A percentile compares a stretch with the other conserved stretches of the same genome.
Evolutionary conservation across 2,329 filamentous ascomycete species (phyloP).

Genomic region (Fusarium dlaminii): DNA sequence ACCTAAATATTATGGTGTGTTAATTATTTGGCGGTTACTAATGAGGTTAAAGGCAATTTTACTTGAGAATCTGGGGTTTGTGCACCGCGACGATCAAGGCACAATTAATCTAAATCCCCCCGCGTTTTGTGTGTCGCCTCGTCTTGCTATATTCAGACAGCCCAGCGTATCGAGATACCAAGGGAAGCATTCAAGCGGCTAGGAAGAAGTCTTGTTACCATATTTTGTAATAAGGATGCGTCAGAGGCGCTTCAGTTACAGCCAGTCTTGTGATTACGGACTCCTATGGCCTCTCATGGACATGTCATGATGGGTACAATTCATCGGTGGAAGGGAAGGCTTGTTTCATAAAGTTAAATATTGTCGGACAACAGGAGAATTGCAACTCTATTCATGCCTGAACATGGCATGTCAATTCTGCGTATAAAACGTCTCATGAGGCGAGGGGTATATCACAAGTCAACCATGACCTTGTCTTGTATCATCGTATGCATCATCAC

Average conservation of each 20-base stretch:
- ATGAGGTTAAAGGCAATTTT: background rate
- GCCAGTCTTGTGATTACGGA: background rate
- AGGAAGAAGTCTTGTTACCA: background rate
- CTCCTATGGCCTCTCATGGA: background rate
- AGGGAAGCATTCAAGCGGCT: background rate
- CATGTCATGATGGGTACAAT: background rate
- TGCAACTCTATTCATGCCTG: background rate
- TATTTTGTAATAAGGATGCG: background rate
- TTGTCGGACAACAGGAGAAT: constrained; percentile 14
- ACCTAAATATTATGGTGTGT: background rate
- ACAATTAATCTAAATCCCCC: background rate
- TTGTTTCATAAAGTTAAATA: background rate
- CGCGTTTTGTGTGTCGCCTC: background rate
- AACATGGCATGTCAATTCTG: background rate
- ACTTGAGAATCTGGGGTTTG: background rate
- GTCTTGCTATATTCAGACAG: background rate
- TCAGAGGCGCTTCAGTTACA: constrained; percentile 8
- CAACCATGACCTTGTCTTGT: constrained; percentile 5
- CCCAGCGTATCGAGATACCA: background rate
- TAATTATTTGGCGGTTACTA: background rate
- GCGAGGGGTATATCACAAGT: background rate
- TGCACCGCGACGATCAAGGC: background rate
- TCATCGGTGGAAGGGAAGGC: constrained; percentile 14
- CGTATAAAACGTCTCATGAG: background rate
- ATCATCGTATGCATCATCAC: background rate